Evolutionary conservation across 2,329 filamentous ascomycete genomes (phyloP).

Genomic region (Fusarium vanettenii): DNA sequence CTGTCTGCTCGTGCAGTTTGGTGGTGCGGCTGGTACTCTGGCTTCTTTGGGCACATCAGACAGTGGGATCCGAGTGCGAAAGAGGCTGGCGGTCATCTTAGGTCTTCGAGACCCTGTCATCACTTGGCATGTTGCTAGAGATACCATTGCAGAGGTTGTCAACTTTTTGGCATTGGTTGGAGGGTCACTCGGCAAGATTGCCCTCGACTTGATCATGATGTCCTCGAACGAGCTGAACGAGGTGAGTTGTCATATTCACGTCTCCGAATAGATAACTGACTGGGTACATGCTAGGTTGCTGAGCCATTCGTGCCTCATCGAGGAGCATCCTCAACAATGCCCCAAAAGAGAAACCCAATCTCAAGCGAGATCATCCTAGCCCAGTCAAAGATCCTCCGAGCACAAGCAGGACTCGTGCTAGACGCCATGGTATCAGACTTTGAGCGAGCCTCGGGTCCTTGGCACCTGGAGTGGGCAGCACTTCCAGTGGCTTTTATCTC

Average conservation of each 20-base stretch:
- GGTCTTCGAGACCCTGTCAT: conserved; percentile 62
- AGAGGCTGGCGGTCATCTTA: conserved; percentile 61
- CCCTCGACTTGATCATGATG: conserved; percentile 68
- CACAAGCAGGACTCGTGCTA: conserved; percentile 62
- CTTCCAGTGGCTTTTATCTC: conserved; percentile 66
- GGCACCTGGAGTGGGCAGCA: conserved; percentile 69
- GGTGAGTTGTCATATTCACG: no score
- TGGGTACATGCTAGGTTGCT: conserved; percentile 58
- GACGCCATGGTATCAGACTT: conserved; percentile 70
- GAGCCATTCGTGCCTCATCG: conserved; percentile 64
- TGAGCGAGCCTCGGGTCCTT: conserved; percentile 67
- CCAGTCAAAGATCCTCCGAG: conserved; percentile 64
- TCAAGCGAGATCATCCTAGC: conserved; percentile 68
- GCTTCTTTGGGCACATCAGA: conserved; percentile 62
- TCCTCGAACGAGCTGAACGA: conserved; percentile 63
- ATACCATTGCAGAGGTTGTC: conserved; percentile 64
- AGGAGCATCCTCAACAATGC: conserved; percentile 67
- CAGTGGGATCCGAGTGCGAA: conserved; percentile 61
- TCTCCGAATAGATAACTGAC: conserved; percentile 64
- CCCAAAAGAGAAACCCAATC: conserved; percentile 69
- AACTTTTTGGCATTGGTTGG: conserved; percentile 66
- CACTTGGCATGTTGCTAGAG: conserved; percentile 68
- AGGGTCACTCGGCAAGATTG: conserved; percentile 65
- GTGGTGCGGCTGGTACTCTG: conserved; percentile 67
- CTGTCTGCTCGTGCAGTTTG: conserved; percentile 65